Percentiles rank a stretch among this genome's conserved stretches.
These are phyloP conservation scores for Solanum chiquidenum DNA, from an alignment of 257 asterid species.

Conservation along the genomic window DNA sequence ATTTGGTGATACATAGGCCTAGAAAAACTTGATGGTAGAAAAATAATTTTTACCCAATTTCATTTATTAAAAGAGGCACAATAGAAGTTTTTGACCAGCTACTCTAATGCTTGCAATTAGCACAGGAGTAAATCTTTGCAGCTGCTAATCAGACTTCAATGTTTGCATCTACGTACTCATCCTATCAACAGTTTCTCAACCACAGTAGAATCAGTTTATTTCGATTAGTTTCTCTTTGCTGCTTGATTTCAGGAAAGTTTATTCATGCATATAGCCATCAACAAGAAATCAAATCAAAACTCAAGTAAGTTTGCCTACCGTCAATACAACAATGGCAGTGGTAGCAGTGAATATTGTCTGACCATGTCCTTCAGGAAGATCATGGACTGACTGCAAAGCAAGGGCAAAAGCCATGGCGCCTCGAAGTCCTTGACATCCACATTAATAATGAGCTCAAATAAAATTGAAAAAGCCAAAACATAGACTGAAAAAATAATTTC, in stretches of 20 bases:
- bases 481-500: not conserved
- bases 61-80: not conserved
- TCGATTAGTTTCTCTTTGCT: not conserved
- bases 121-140: not conserved
- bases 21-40: not conserved
- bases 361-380: constrained; percentile 99
- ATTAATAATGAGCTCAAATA: not conserved
- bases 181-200: not conserved
- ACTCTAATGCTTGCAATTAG: not conserved
- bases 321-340: constrained; percentile 91
- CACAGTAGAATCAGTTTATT: not conserved
- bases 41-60: not conserved
- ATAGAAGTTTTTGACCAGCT: not conserved
- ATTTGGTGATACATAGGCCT: not conserved
- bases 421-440: constrained; percentile 66
- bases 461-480: not conserved
- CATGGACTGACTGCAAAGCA: constrained; percentile 92
- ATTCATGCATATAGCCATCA: not conserved
- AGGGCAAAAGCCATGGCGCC: constrained; percentile 99
- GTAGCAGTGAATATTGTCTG: constrained; percentile 97
- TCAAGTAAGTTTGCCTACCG: constrained; percentile 28
- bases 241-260: not conserved
- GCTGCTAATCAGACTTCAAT: not conserved
- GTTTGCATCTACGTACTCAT: not conserved
- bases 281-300: not conserved